Percentiles rank a stretch among this genome's conserved stretches.
Evolutionary conservation across 495 filamentous ascomycete genomes (phyloP).

Genomic region (Haplographium delicatum): DNA sequence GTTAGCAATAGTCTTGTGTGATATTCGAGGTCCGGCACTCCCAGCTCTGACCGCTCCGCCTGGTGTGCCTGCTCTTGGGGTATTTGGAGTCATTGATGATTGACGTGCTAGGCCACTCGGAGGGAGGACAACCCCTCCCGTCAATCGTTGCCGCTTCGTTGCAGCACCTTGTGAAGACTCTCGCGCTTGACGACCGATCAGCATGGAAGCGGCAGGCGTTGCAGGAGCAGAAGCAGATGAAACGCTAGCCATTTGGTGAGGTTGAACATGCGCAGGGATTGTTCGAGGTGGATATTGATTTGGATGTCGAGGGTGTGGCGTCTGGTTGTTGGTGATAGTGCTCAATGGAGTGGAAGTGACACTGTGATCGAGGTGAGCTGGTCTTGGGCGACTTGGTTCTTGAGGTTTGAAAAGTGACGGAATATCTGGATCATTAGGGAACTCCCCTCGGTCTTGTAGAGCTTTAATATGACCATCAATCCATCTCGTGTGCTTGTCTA

Average conservation of each 20-base stretch:
- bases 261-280: conserved; percentile 34
- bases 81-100: conserved; percentile 76
- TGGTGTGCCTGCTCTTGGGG: conserved; percentile 73
- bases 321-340: conserved; percentile 35
- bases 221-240: conserved; percentile 54
- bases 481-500: conserved; percentile 85
- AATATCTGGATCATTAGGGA: conserved; percentile 69
- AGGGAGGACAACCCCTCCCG: conserved; percentile 58
- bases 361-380: conserved; percentile 40
- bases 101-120: conserved; percentile 69
- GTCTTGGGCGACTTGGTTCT: conserved; percentile 19
- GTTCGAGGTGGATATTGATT: conserved; percentile 36
- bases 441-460: conserved; percentile 72
- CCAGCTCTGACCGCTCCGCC: conserved; percentile 52
- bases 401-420: conserved; percentile 70
- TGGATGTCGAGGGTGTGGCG: conserved; percentile 36
- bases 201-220: conserved; percentile 57
- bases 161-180: conserved; percentile 73
- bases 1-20: conserved; percentile 40
- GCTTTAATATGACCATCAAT: conserved; percentile 84
- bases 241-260: conserved; percentile 6
- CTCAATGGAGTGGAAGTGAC: conserved; percentile 43
- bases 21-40: conserved; percentile 61
- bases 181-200: conserved; percentile 58
- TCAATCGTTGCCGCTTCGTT: conserved; percentile 66